phyloP scores from a whole-genome alignment of 345 rosid genomes.

The Boechera retrofracta region DNA sequence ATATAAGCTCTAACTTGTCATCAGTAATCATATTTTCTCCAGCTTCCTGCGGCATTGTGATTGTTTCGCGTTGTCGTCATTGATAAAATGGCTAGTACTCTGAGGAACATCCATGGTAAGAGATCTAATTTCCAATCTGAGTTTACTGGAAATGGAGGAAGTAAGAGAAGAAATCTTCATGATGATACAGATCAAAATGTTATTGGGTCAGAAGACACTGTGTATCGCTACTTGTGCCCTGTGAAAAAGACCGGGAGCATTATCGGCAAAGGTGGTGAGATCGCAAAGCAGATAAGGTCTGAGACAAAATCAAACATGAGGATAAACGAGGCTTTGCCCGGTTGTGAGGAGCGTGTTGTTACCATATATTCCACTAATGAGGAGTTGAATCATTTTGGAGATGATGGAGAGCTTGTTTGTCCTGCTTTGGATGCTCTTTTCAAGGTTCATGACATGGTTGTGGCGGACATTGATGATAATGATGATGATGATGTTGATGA shows the following conservation, averaged over 20 bases:
- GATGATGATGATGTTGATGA: constrained; percentile 42
- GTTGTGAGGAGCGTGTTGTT: constrained; percentile 74
- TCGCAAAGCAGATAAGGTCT: constrained; percentile 66
- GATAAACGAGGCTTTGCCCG: constrained; percentile 65
- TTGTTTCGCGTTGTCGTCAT: neutral
- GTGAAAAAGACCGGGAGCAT: constrained; percentile 67
- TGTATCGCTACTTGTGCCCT: constrained; percentile 70
- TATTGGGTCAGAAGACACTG: constrained; percentile 66
- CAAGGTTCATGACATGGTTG: constrained; percentile 64
- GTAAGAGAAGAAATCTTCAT: constrained; percentile 63
- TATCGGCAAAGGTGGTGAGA: constrained; percentile 81
- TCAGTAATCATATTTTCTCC: neutral
- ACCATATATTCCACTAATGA: constrained; percentile 68
- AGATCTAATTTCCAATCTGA: constrained; percentile 65
- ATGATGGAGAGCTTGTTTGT: constrained; percentile 54
- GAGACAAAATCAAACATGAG: constrained; percentile 68
- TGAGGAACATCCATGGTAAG: constrained; percentile 63
- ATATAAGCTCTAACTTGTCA: constrained; percentile 4
- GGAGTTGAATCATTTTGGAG: constrained; percentile 59
- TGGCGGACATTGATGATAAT: constrained; percentile 9
- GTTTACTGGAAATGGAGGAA: constrained; percentile 51
- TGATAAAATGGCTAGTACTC: constrained; percentile 57
- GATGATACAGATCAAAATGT: constrained; percentile 64
- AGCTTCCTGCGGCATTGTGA: constrained; percentile 15
- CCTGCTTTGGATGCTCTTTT: constrained; percentile 84